These are phyloP conservation scores for Viola pubescens DNA, from an alignment of 441 rosid species.

Conservation along the genomic window DNA sequence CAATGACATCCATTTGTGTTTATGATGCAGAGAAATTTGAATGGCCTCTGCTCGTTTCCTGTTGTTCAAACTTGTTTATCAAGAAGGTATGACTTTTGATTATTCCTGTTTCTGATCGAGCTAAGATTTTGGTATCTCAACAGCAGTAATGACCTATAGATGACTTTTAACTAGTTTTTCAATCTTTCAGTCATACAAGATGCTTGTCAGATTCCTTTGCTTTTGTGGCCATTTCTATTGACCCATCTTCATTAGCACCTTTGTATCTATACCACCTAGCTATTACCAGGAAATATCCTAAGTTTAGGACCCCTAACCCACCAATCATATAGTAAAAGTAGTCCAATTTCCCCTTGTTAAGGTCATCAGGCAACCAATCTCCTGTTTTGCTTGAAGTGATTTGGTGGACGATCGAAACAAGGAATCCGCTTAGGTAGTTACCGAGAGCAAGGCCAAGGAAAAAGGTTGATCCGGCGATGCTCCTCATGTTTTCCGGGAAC, in stretches of 20 bases:
- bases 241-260: not conserved
- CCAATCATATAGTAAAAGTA: not conserved
- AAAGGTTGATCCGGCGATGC: constrained; percentile 5
- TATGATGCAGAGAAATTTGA: too few relatives aligned
- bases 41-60: too few relatives aligned
- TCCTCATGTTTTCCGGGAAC: constrained; percentile 10
- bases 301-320: constrained; percentile 1
- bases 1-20: too few relatives aligned
- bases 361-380: constrained; percentile 7
- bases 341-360: constrained; percentile 6
- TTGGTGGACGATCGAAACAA: not conserved
- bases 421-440: not conserved
- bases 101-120: too few relatives aligned
- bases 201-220: not conserved
- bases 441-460: not conserved
- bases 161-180: too few relatives aligned
- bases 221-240: not conserved
- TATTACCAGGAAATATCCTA: not conserved
- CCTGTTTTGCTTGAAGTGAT: not conserved
- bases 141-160: too few relatives aligned
- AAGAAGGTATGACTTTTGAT: too few relatives aligned
- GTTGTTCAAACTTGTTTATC: too few relatives aligned
- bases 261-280: constrained; percentile 9
- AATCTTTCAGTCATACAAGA: not conserved
- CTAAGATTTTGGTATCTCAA: too few relatives aligned